Evolutionary conservation across 139 green algal species (phyloP).

Genomic region (Diplosphaera chodatii): DNA sequence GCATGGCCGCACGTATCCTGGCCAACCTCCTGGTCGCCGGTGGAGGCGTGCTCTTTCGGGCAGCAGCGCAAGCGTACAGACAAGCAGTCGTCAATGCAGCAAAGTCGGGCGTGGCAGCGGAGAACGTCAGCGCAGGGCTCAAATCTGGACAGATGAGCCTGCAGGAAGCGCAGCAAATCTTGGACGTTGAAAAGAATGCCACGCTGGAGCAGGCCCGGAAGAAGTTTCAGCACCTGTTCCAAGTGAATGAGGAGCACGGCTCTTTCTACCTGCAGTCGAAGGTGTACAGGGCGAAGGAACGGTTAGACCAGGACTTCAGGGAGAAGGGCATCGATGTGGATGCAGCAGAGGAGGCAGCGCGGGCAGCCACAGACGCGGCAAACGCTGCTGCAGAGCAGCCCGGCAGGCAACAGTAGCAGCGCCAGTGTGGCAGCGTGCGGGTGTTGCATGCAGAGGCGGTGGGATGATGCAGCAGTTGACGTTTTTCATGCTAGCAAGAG

Average conservation of each 20-base stretch:
- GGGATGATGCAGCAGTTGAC: too few species aligned
- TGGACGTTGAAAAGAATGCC: slow-evolving; percentile 53
- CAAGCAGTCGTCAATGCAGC: slow-evolving; percentile 82
- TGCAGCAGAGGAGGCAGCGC: background rate
- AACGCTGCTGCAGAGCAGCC: background rate
- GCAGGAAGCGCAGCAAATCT: slow-evolving; percentile 73
- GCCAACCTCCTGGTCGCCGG: slow-evolving; percentile 84
- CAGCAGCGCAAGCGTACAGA: slow-evolving; percentile 72
- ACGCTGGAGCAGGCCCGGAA: slow-evolving; percentile 72
- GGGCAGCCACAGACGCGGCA: background rate
- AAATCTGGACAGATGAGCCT: slow-evolving; percentile 49
- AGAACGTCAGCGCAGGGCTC: slow-evolving; percentile 41
- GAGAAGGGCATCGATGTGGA: background rate
- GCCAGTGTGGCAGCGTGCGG: too few species aligned
- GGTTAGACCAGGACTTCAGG: slow-evolving; percentile 17
- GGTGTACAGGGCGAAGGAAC: slow-evolving; percentile 26
- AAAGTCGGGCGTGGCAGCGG: slow-evolving; percentile 63
- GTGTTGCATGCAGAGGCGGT: too few species aligned
- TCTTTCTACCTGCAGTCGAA: slow-evolving; percentile 91
- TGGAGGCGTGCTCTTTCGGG: slow-evolving; percentile 69
- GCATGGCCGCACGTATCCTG: slow-evolving; percentile 73
- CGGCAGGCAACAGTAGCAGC: background rate
- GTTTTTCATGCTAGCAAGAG: too few species aligned
- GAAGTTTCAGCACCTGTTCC: slow-evolving; percentile 76
- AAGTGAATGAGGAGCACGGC: slow-evolving; percentile 78